phyloP scores from a whole-genome alignment of 257 asterid species.

The Fraxinus anomala region DNA sequence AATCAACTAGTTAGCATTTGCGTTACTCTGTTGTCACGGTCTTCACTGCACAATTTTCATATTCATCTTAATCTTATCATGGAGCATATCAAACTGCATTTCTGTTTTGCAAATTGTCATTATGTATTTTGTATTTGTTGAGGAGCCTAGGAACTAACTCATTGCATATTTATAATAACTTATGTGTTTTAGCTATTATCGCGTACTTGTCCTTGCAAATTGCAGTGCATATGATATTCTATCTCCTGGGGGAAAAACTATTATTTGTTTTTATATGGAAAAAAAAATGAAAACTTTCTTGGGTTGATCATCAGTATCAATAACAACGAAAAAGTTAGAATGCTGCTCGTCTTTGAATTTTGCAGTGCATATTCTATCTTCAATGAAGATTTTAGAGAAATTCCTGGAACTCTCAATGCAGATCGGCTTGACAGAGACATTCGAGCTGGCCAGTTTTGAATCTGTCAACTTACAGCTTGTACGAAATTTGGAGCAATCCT shows the following conservation, averaged over 20 bases:
- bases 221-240: not conserved
- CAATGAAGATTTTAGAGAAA: slow-evolving; percentile 90
- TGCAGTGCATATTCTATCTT: slow-evolving; percentile 93
- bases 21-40: not conserved
- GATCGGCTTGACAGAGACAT: slow-evolving; percentile 90
- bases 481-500: not conserved
- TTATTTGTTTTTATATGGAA: not conserved
- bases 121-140: not conserved
- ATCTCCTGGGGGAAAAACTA: not conserved
- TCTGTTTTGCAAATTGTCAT: not conserved
- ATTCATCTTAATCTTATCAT: not conserved
- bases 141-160: not conserved
- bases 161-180: not conserved
- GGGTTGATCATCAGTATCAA: not conserved
- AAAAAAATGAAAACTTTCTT: not conserved
- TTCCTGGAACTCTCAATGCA: slow-evolving; percentile 93
- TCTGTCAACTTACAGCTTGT: not conserved
- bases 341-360: slow-evolving; percentile 22
- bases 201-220: not conserved
- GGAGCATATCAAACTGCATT: not conserved
- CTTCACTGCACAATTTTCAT: not conserved
- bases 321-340: slow-evolving; percentile 8
- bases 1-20: not conserved
- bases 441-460: slow-evolving; percentile 75
- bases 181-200: not conserved